Evolutionary conservation across 139 green algal species (phyloP), one percentile per base, ranked within the genome.

Genomic region (Ettlia oleoabundans): DNA sequence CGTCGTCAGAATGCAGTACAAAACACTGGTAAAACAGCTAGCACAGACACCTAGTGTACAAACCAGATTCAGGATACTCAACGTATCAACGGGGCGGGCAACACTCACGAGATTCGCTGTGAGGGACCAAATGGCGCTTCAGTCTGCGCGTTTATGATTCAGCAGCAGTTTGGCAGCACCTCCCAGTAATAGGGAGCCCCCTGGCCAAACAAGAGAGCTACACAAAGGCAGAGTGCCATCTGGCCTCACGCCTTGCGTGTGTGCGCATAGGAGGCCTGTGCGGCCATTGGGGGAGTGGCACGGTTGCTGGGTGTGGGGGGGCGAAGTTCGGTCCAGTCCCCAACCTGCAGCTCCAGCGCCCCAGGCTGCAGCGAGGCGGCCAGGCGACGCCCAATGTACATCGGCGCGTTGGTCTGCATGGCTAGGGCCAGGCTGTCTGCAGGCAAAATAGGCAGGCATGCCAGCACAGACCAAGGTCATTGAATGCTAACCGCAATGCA

Each of bases 361-460:
- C 73, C 73, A 13, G 73, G 73, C 73, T 80, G 73, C 73, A 69
- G 73, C 24, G 73, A 80, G 53, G 73, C 73, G 0, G 73, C 73
- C 73, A 80, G 53, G 30, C 53, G 73, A 9, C 73, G 38, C 24
- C 73, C 58, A 3, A 80, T 68, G 73, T 38, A 80, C 5, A 80
- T 40, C 7, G 73, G 73, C 19, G 33, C 38, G 35, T 13, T 13
- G 33, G 35, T 69, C 33, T 80, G 73, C 35, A 80, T 80, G 52
- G 73, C 73, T 53, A 80, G 73, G 18, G 73, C 58, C 33, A 80
- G 53, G 13, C 33, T 52, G 32, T 80, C 73, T 80, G 73, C 71
- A 28, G 19, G 47, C 4, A 21, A 26, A 35, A 37, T 26, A 47
- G 37, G 37, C 33, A 26, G 65, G 65, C 5, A 52, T 33, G 62